A percentile compares a stretch with the other conserved stretches of the same genome.
phyloP scores from a whole-genome alignment of 768 basidiomycete species.

The Coprinellus aureogranulatus region DNA sequence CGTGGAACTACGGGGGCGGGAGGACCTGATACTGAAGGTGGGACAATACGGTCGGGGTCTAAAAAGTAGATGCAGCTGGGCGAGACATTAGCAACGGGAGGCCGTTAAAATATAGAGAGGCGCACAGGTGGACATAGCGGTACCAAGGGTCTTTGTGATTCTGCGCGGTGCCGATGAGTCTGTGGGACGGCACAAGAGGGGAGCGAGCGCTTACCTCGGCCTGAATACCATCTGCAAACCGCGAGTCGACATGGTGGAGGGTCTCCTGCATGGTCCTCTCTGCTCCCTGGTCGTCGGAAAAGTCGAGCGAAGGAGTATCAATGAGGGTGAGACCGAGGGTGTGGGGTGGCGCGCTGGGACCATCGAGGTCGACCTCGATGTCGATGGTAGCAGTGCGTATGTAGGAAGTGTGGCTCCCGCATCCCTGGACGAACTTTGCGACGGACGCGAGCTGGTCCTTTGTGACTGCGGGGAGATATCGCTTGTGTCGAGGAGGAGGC shows the following conservation, averaged over 20 bases:
- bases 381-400: conserved; percentile 70
- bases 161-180: conserved; percentile 12
- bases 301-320: conserved; percentile 82
- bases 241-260: conserved; percentile 66
- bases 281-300: conserved; percentile 58
- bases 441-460: conserved; percentile 78
- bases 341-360: conserved; percentile 28
- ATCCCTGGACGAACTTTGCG: conserved; percentile 80
- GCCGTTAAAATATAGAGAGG: conserved; percentile 19
- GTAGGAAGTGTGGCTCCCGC: conserved; percentile 67
- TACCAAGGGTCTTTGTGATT: conserved; percentile 66
- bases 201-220: conserved; percentile 57
- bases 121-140: conserved; percentile 80
- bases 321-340: conserved; percentile 67
- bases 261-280: conserved; percentile 68
- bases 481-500: conserved; percentile 60
- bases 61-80: conserved; percentile 82
- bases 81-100: conserved; percentile 1
- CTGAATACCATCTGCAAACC: conserved; percentile 63
- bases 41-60: conserved; percentile 79
- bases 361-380: conserved; percentile 59
- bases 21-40: conserved; percentile 63
- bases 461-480: conserved; percentile 58
- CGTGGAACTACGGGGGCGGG: conserved; percentile 68
- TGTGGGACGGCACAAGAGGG: conserved; percentile 15